Evolutionary conservation across 2,329 filamentous ascomycete species (phyloP), one percentile per base, ranked within the genome.

Genomic region (Verticillium dahliae): DNA sequence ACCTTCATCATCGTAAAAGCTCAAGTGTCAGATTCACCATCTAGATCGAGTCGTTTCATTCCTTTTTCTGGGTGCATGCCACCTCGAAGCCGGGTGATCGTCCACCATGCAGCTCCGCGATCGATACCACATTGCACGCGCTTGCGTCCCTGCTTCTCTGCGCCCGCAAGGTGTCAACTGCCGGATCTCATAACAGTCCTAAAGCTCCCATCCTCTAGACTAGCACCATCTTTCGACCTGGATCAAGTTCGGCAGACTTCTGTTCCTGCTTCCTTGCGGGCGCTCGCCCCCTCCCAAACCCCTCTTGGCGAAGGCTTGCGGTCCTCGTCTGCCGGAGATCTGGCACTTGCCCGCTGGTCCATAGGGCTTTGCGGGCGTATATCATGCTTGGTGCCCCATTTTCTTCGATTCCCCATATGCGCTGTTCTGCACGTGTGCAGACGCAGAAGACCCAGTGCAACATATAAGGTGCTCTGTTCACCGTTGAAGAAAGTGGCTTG

Each of bases 251-350:
- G 61, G 22, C 57, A 35, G 63, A 11, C 59, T 31, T 31, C 5
- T 31, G 27, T 31, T 4, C 27, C 50, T 61, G 64, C 63, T 57
- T 65, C 38, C 27, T 56, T 65, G 64, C 64, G 64, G 64, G 62
- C 64, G 64, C 58, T 59, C 37, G 4, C 37, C 61, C 55, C 11
- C 56, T 35, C 39, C 45, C 58, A 50, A n/a, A 9, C 57, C 39
- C 54, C 50, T 57, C 39, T 63, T 41, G 41, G 52, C 56, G 31
- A 58, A 37, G 60, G 41, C 56, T 56, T 58, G 27, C 50, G 45
- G 15, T 52, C 2, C n/a, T 18, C 18, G 7, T 52, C 11, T n/a
- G 15, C n/a, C 18, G 11, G 4, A 9, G 45, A 10, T 7, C 45
- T 52, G 45, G 9, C 7, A 52, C 45, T 52, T 18, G 45, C 18